Evolutionary conservation across 1,284 basidiomycete species (phyloP).

Genomic region (Lignosus rhinocerotis): DNA sequence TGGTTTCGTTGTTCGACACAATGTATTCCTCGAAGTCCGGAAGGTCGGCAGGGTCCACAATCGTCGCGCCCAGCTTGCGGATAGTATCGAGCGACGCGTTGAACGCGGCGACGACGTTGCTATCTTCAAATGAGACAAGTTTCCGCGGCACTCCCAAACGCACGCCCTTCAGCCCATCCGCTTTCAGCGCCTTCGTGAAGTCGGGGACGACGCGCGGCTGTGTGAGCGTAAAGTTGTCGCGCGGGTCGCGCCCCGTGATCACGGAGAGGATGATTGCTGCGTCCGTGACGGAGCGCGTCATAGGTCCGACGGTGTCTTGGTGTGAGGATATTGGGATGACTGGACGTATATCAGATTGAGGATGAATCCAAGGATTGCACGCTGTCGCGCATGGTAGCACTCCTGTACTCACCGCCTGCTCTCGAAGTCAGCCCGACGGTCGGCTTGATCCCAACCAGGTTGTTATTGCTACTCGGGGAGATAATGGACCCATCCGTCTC

Average conservation of each 20-base stretch:
- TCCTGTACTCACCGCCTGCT: conserved; percentile 55
- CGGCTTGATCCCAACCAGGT: conserved; percentile 55
- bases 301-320: conserved; percentile 53
- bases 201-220: conserved; percentile 43
- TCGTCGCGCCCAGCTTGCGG: conserved; percentile 39
- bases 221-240: conserved; percentile 45
- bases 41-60: conserved; percentile 45
- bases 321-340: conserved; percentile 51
- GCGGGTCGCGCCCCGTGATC: conserved; percentile 47
- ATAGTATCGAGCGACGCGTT: conserved; percentile 41
- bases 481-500: conserved; percentile 71
- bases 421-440: conserved; percentile 65
- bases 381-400: conserved; percentile 3
- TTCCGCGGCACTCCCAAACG: conserved; percentile 44
- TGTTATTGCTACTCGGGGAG: conserved; percentile 44
- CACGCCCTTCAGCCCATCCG: conserved; percentile 37
- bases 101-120: conserved; percentile 35
- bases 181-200: conserved; percentile 39
- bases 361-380: neutral
- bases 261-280: conserved; percentile 43
- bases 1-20: conserved; percentile 32
- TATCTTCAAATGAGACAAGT: conserved; percentile 26
- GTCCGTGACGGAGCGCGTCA: conserved; percentile 48
- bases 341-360: conserved; percentile 12
- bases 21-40: conserved; percentile 37